Base-by-base conservation (phyloP, 495 filamentous ascomycete genomes). In the Baudoinia panamericana region DNA sequence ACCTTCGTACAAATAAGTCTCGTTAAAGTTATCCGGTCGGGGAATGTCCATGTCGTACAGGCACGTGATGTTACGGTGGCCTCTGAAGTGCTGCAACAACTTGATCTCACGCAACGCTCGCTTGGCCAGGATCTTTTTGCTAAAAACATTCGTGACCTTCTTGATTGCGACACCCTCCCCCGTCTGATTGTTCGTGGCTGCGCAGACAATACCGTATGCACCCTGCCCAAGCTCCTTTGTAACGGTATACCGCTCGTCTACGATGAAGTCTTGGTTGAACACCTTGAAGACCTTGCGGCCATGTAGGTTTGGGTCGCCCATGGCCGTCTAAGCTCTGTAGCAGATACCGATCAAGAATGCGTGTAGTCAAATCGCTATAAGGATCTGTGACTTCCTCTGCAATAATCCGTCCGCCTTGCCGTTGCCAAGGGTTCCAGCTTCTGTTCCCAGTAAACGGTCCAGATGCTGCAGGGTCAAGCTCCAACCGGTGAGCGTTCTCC, bases 31-130 rank as follows among this genome's bases (percentile, higher is more conserved):
- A 25, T 97, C 88, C 21, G 90, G 90, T 57, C 84, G 72, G 28
- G 90, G 90, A 56, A 97, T 96, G 57, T 97, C 90, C 90, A 97
- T 96, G 64, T 96, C 92, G 65, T 95, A 97, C 31, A 97, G 72
- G 63, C 90, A 96, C 43, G 90, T 95, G 60, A 97, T 97, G 16
- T 52, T 52, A 32, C 90, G 94, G 54, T 39, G 40, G 26, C 90
- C 90, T 57, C 90, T 65, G 70, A 97, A 97, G 57, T 97, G 90
- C 67, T 95, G 92, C 43, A 97, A 71, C 44, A 97, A 74, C 72
- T 97, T 97, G 62, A 97, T 95, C 66, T 97, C 90, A 61, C 92
- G 75, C 67, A 97, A 63, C 39, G 92, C 90, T 50, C 90, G 82
- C 72, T 97, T 97, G 45, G 90, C 90, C 44, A 97, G 68, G 51